A percentile compares a stretch with the other conserved stretches of the same genome.
Evolutionary conservation across 225 moss, liverwort and hornwort species (phyloP).

Genomic region (Thuidium tamariscinum): DNA sequence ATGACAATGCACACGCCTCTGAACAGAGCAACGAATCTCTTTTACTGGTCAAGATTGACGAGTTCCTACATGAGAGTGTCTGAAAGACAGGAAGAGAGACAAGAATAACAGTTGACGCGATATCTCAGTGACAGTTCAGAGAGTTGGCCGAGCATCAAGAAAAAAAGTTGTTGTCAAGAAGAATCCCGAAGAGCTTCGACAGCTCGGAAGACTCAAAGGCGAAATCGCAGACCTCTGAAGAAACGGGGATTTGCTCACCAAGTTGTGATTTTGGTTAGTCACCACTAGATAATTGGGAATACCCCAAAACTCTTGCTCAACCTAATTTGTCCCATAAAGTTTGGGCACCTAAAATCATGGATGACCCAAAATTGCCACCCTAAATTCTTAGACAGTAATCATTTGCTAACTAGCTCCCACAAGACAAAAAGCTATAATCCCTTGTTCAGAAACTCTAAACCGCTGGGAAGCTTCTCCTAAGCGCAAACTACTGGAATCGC

Average conservation of each 20-base stretch:
- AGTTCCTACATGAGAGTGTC: constrained; percentile 30
- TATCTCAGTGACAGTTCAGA: neutral
- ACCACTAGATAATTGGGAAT: neutral
- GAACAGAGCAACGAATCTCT: neutral
- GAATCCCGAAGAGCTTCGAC: neutral
- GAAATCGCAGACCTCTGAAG: neutral
- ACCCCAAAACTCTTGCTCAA: neutral
- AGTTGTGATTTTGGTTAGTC: neutral
- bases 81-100: neutral
- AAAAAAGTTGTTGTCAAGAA: neutral
- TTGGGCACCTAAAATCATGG: neutral
- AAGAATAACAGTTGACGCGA: neutral
- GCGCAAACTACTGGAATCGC: neutral
- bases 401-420: neutral
- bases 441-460: neutral
- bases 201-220: no score
- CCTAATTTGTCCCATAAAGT: neutral
- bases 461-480: neutral
- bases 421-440: neutral
- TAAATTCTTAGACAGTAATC: neutral
- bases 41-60: constrained; percentile 32
- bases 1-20: neutral
- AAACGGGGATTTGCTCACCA: neutral
- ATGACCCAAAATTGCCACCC: neutral
- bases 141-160: neutral